phyloP scores from a whole-genome alignment of 495 filamentous ascomycete genomes.

The Daldinia bambusicola region DNA sequence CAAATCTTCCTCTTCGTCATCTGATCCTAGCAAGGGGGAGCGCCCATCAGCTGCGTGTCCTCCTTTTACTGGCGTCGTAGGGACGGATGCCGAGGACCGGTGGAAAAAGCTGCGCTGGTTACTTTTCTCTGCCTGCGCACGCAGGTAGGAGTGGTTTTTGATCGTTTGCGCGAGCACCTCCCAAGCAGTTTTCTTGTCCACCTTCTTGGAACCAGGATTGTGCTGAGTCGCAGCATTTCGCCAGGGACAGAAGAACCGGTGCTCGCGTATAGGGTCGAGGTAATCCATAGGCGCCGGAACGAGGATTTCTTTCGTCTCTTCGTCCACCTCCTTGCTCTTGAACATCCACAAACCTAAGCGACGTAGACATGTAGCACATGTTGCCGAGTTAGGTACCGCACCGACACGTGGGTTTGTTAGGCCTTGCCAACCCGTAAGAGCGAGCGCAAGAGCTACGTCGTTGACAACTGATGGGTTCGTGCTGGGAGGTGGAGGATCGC shows the following conservation, averaged over 20 bases:
- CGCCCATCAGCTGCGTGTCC: conserved; percentile 27
- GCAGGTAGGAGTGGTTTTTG: conserved; percentile 58
- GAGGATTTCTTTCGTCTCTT: conserved; percentile 57
- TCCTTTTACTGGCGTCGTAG: conserved; percentile 38
- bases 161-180: conserved; percentile 57
- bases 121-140: conserved; percentile 45
- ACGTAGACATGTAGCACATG: conserved; percentile 85
- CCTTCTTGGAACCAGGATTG: conserved; percentile 51
- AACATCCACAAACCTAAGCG: conserved; percentile 96
- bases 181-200: conserved; percentile 55
- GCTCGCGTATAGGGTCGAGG: conserved; percentile 73
- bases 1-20: conserved; percentile 55
- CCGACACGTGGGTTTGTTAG: conserved; percentile 69
- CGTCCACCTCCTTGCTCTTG: conserved; percentile 66
- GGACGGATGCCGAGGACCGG: conserved; percentile 41
- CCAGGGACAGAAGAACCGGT: conserved; percentile 87
- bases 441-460: conserved; percentile 74
- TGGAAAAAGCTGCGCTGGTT: conserved; percentile 33
- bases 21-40: conserved; percentile 24
- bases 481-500: conserved; percentile 50
- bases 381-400: conserved; percentile 70
- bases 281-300: conserved; percentile 68
- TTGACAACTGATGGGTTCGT: conserved; percentile 58
- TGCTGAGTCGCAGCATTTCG: conserved; percentile 69
- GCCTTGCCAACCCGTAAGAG: conserved; percentile 87